Evolutionary conservation across 495 filamentous ascomycete genomes (phyloP).

Genomic region (Penicillium coffeae): DNA sequence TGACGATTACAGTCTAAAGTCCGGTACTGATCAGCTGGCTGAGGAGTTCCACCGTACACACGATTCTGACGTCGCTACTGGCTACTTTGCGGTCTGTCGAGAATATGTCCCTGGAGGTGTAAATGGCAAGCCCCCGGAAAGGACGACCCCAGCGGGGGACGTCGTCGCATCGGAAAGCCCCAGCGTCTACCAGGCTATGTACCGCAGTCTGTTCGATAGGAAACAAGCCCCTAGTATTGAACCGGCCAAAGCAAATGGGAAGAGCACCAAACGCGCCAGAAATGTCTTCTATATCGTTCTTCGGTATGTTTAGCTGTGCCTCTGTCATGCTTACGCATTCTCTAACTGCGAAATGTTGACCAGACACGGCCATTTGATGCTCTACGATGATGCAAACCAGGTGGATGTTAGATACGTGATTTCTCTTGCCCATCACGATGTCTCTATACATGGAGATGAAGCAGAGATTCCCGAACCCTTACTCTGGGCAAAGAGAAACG

Average conservation of each 20-base stretch:
- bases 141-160: conserved; percentile 74
- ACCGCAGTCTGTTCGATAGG: conserved; percentile 89
- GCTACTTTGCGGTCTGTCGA: conserved; percentile 91
- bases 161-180: conserved; percentile 70
- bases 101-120: conserved; percentile 88
- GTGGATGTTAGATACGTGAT: conserved; percentile 94
- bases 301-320: conserved; percentile 50
- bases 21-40: conserved; percentile 46
- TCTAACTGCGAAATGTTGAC: conserved; percentile 15
- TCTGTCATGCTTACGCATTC: background rate
- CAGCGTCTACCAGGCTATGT: conserved; percentile 97
- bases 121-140: conserved; percentile 85
- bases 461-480: conserved; percentile 83
- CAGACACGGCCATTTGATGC: conserved; percentile 94
- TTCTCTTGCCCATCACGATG: conserved; percentile 79
- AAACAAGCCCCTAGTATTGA: conserved; percentile 57
- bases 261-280: conserved; percentile 65
- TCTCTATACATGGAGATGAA: conserved; percentile 82
- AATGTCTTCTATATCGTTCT: conserved; percentile 96
- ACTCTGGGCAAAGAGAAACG: conserved; percentile 92
- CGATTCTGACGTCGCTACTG: conserved; percentile 81
- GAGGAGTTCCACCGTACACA: conserved; percentile 55
- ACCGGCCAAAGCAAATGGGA: conserved; percentile 47
- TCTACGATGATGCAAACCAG: conserved; percentile 87
- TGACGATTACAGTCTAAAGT: conserved; percentile 48